These are phyloP conservation scores for Talaromyces islandicus DNA, from an alignment of 2,329 filamentous ascomycete species.

Conservation along the genomic window DNA sequence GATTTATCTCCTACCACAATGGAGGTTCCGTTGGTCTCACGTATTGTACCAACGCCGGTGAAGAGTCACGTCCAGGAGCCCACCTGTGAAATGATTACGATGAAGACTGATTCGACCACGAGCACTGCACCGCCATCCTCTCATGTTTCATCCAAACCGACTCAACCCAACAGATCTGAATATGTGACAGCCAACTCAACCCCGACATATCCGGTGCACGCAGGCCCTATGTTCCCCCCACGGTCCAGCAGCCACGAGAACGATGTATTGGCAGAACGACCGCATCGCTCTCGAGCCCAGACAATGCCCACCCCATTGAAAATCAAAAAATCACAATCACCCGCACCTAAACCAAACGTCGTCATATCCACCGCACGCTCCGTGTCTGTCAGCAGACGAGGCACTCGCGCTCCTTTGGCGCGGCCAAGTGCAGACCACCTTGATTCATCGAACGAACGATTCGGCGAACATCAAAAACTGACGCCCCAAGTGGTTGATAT, in stretches of 20 bases:
- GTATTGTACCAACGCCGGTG: slow-evolving; percentile 13
- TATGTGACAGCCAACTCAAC: background rate
- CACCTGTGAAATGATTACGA: slow-evolving; percentile 19
- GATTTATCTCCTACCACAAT: slow-evolving; percentile 1
- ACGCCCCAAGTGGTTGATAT: slow-evolving; percentile 25
- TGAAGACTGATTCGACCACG: slow-evolving; percentile 1
- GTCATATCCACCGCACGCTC: slow-evolving; percentile 36
- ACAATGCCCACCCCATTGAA: slow-evolving; percentile 8
- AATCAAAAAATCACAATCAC: background rate
- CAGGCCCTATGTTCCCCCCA: background rate
- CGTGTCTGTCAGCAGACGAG: slow-evolving; percentile 26
- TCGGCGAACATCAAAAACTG: slow-evolving; percentile 23
- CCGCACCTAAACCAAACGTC: slow-evolving; percentile 13
- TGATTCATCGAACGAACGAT: slow-evolving; percentile 2
- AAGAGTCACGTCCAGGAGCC: slow-evolving; percentile 16
- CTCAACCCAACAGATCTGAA: background rate
- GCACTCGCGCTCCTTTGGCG: slow-evolving; percentile 14
- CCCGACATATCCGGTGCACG: background rate
- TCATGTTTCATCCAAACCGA: background rate
- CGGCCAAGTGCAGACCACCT: slow-evolving; percentile 14
- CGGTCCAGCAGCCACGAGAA: background rate
- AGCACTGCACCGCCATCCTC: background rate
- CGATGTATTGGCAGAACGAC: background rate
- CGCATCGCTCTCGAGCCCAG: slow-evolving; percentile 1
- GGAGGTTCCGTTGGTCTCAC: slow-evolving; percentile 9